These are phyloP conservation scores for Peronospora belbahrii DNA, from an alignment of 352 stramenopile species.

Conservation along the genomic window DNA sequence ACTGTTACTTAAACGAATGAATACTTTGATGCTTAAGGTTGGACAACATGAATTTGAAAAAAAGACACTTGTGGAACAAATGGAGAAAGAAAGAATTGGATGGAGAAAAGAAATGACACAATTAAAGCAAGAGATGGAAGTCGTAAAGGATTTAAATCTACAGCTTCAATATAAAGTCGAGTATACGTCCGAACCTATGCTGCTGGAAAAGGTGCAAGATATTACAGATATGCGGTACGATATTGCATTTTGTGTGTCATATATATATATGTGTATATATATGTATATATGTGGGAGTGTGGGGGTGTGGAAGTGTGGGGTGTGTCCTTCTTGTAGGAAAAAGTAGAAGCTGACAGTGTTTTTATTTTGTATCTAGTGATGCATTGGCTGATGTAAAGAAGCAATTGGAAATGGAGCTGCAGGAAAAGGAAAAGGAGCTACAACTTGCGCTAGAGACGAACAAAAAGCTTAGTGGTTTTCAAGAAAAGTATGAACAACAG, in stretches of 20 bases:
- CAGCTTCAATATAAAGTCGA: conserved; percentile 82
- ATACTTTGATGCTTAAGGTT: conserved; percentile 78
- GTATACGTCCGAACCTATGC: conserved; percentile 75
- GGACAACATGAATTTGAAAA: conserved; percentile 85
- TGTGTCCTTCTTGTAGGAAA: too few species aligned
- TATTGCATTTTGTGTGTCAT: too few species aligned
- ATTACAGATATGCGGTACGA: conserved; percentile 62
- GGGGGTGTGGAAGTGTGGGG: too few species aligned
- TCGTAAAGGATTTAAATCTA: conserved; percentile 73
- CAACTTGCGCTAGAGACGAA: conserved; percentile 27
- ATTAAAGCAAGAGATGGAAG: conserved; percentile 56
- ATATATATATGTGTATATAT: too few species aligned
- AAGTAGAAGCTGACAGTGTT: background rate
- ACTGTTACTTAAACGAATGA: conserved; percentile 75
- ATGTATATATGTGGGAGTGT: too few species aligned
- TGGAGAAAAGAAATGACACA: conserved; percentile 32
- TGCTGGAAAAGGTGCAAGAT: conserved; percentile 74
- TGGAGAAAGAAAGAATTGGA: conserved; percentile 62
- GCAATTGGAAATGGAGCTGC: conserved; percentile 57
- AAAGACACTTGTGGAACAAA: conserved; percentile 74
- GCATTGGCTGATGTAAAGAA: conserved; percentile 60
- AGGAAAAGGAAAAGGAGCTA: conserved; percentile 55
- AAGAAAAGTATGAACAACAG: conserved; percentile 33
- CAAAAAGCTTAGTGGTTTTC: conserved; percentile 26
- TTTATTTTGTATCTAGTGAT: conserved; percentile 27